phyloP scores from a whole-genome alignment of 2,329 filamentous ascomycete genomes.

The Botrytis fragariae region DNA sequence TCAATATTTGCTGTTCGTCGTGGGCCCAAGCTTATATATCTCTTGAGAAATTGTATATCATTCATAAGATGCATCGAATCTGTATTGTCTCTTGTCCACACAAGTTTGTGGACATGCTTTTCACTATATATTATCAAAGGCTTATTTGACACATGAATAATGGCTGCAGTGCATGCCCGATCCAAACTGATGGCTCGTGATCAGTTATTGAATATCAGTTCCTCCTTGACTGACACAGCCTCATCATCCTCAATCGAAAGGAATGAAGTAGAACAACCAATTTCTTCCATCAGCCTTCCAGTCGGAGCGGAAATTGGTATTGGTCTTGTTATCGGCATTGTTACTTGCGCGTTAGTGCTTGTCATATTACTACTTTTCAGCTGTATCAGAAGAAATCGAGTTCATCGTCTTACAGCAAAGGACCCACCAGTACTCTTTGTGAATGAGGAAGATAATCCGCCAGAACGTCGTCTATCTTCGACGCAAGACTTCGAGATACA shows the following conservation, averaged over 20 bases:
- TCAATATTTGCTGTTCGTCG: neutral
- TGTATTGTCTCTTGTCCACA: neutral
- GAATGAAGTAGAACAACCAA: neutral
- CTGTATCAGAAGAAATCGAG: neutral
- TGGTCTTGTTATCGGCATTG: neutral
- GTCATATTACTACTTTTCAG: neutral
- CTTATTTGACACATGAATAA: neutral
- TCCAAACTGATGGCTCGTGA: neutral
- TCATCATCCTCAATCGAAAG: neutral
- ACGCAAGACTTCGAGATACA: neutral
- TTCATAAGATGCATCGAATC: neutral
- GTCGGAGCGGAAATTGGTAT: conserved; percentile 2
- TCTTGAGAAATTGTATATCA: neutral
- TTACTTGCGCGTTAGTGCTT: neutral
- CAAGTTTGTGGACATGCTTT: neutral
- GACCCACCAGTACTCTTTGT: neutral
- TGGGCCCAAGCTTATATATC: neutral
- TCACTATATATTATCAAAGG: neutral
- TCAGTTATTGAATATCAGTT: neutral
- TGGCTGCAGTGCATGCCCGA: neutral
- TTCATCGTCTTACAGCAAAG: neutral
- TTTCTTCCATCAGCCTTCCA: neutral
- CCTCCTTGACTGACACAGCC: neutral
- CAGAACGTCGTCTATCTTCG: neutral
- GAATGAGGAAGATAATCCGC: neutral